phyloP scores from a whole-genome alignment of 2,329 filamentous ascomycete genomes.

The Exophiala lecanii-corni region DNA sequence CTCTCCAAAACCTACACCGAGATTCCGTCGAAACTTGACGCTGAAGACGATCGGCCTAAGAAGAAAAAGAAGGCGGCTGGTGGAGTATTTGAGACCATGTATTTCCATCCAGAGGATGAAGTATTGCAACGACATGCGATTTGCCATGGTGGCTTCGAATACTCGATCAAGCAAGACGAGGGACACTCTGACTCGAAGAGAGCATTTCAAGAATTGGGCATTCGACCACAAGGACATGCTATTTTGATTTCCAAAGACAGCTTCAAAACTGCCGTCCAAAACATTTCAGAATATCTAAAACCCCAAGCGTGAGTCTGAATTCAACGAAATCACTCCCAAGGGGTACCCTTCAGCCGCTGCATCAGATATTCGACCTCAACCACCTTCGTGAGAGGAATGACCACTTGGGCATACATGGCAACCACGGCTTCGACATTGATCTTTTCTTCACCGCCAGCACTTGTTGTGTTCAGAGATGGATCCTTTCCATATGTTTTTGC shows the following conservation, averaged over 20 bases:
- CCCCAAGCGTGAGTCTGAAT: constrained; percentile 30
- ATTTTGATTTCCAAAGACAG: constrained; percentile 78
- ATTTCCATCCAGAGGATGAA: constrained; percentile 96
- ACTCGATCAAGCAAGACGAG: constrained; percentile 72
- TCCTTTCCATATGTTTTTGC: constrained; percentile 91
- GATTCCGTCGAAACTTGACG: constrained; percentile 73
- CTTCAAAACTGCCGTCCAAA: constrained; percentile 71
- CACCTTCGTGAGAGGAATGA: constrained; percentile 96
- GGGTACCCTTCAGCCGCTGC: constrained; percentile 66
- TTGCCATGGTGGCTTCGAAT: constrained; percentile 67
- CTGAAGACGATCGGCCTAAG: constrained; percentile 56
- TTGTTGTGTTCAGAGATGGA: constrained; percentile 55
- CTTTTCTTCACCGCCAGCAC: constrained; percentile 54
- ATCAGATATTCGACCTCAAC: constrained; percentile 98
- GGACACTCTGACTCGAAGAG: constrained; percentile 84
- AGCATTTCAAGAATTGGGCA: constrained; percentile 88
- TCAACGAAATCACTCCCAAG: constrained; percentile 39
- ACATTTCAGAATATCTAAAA: constrained; percentile 68
- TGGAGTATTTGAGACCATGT: constrained; percentile 61
- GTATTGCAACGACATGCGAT: constrained; percentile 71
- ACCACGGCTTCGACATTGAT: constrained; percentile 91
- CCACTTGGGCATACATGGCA: constrained; percentile 80
- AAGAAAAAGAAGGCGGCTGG: constrained; percentile 61
- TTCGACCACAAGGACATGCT: constrained; percentile 77
- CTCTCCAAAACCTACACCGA: constrained; percentile 90